Evolutionary conservation across 257 asterid genomes (phyloP).

Genomic region (Petunia secreta): DNA sequence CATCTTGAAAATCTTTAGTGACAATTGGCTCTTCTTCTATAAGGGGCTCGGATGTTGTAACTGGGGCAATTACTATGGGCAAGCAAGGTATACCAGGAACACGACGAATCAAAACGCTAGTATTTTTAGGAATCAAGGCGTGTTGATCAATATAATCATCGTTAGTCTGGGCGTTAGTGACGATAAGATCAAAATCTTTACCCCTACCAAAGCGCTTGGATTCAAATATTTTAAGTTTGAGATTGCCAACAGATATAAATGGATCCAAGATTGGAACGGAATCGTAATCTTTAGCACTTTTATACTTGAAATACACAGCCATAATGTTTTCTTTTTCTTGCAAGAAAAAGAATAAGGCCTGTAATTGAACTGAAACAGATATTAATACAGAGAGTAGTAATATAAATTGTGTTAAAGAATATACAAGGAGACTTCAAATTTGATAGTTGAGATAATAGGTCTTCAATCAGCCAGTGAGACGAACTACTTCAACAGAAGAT

Average conservation of each 20-base stretch:
- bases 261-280: slow-evolving; percentile 71
- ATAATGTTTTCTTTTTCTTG: slow-evolving; percentile 45
- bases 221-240: slow-evolving; percentile 95
- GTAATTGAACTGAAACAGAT: slow-evolving; percentile 54
- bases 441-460: too few relatives aligned
- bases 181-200: slow-evolving; percentile 90
- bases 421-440: too few relatives aligned
- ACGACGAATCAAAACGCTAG: slow-evolving; percentile 89
- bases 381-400: neutral
- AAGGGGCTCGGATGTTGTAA: slow-evolving; percentile 59
- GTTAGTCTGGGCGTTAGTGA: slow-evolving; percentile 93
- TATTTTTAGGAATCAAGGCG: slow-evolving; percentile 81
- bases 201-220: slow-evolving; percentile 93
- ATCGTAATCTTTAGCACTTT: slow-evolving; percentile 91
- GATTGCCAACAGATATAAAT: slow-evolving; percentile 78
- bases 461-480: too few relatives aligned
- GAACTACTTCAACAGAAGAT: too few relatives aligned
- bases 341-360: slow-evolving; percentile 48
- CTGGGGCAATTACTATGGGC: slow-evolving; percentile 82
- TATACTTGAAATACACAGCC: slow-evolving; percentile 93
- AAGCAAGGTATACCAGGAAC: slow-evolving; percentile 91
- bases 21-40: slow-evolving; percentile 56
- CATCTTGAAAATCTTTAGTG: slow-evolving; percentile 68
- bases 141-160: slow-evolving; percentile 94
- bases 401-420: too few relatives aligned